Evolutionary conservation across 106 monocot species (phyloP).

Genomic region (Acanthochlamys bracteata): DNA sequence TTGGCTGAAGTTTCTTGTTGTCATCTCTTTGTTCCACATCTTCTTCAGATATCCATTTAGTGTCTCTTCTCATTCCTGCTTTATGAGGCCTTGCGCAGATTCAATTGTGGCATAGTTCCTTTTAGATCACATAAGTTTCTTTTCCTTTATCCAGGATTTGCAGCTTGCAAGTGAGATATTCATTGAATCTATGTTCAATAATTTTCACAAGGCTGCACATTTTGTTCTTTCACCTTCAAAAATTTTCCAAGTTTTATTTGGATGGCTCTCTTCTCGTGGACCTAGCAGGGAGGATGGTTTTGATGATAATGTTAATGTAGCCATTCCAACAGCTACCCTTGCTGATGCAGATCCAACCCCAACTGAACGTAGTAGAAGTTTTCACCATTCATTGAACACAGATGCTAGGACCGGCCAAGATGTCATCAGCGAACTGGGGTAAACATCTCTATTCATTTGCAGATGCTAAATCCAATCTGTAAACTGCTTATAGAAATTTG

Average conservation of each 20-base stretch:
- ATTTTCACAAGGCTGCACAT: constrained; percentile 70
- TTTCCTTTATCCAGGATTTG: constrained; percentile 57
- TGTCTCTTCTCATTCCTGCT: no score
- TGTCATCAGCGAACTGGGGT: constrained; percentile 97
- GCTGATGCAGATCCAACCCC: constrained; percentile 63
- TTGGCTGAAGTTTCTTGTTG: background rate
- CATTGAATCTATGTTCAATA: constrained; percentile 82
- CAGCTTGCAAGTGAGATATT: constrained; percentile 89
- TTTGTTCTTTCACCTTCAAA: constrained; percentile 79
- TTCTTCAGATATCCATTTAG: no score
- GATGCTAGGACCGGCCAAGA: constrained; percentile 92
- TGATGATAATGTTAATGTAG: constrained; percentile 16
- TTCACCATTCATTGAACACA: constrained; percentile 76
- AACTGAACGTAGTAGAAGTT: constrained; percentile 42
- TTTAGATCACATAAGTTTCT: no score
- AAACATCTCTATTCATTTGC: constrained; percentile 11
- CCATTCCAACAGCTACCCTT: constrained; percentile 55
- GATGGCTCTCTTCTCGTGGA: constrained; percentile 35
- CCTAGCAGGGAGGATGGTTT: constrained; percentile 6
- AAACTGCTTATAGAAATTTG: no score
- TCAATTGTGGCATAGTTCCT: no score
- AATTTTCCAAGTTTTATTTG: constrained; percentile 29
- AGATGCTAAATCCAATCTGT: no score
- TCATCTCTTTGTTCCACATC: background rate
- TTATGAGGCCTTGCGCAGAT: no score